phyloP scores from a whole-genome alignment of 2,329 filamentous ascomycete species.

The Polychaeton citri region DNA sequence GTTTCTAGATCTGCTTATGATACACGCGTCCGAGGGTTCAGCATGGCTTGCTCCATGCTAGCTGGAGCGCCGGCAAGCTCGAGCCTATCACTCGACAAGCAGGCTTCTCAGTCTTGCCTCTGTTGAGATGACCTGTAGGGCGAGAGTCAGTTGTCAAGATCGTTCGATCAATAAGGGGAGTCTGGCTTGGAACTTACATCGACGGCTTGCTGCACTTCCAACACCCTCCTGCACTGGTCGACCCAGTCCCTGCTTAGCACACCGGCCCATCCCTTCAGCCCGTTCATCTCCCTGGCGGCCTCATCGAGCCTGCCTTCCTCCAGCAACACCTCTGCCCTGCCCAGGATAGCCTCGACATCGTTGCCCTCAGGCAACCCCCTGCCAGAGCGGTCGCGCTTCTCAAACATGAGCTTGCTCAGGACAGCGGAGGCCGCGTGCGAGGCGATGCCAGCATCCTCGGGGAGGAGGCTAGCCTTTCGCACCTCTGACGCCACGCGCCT shows the following conservation, averaged over 20 bases:
- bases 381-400: conserved; percentile 48
- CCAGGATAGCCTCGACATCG: conserved; percentile 88
- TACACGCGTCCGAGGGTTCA: too few relatives aligned
- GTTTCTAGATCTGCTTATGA: too few relatives aligned
- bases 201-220: conserved; percentile 91
- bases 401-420: conserved; percentile 89
- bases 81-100: conserved; percentile 57
- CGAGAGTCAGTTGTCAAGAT: conserved; percentile 1
- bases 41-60: too few relatives aligned
- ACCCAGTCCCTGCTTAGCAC: conserved; percentile 91
- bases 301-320: conserved; percentile 88
- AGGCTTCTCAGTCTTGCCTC: conserved; percentile 83
- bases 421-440: conserved; percentile 84
- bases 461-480: conserved; percentile 81
- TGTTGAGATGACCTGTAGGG: conserved; percentile 63
- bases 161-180: not conserved
- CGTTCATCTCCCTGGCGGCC: conserved; percentile 90
- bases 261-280: conserved; percentile 85
- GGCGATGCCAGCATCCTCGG: conserved; percentile 86
- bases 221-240: conserved; percentile 72
- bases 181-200: conserved; percentile 52
- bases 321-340: conserved; percentile 74
- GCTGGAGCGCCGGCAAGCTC: too few relatives aligned
- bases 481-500: conserved; percentile 84
- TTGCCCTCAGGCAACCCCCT: conserved; percentile 64